A percentile compares a stretch with the other conserved stretches of the same genome.
Conservation (phyloP, 345 rosid species). For the Raphanus sativus region DNA sequence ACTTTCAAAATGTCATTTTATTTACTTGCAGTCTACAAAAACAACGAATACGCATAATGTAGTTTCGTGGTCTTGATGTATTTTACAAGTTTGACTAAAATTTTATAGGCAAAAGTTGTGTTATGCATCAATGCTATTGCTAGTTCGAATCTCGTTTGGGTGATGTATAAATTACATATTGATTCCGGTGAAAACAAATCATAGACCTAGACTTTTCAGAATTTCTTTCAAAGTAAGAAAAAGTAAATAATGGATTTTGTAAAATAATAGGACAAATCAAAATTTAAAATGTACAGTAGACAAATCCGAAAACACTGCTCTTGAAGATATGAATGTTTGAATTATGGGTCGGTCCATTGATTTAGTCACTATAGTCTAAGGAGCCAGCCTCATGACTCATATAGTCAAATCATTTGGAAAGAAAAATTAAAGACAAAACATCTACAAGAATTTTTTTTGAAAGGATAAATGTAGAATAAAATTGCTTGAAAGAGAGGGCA, state of each 20-base stretch:
- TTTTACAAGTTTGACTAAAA: background rate
- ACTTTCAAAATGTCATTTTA: background rate
- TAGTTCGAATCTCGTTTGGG: background rate
- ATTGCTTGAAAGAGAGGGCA: constrained; percentile 41
- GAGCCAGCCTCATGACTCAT: constrained; percentile 22
- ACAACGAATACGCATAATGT: background rate
- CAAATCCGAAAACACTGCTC: constrained; percentile 34
- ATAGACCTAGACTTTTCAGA: background rate
- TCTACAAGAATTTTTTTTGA: background rate
- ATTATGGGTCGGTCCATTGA: constrained; percentile 32
- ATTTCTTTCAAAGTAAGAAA: background rate
- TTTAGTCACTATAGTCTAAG: constrained; percentile 28
- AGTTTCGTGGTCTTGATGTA: background rate
- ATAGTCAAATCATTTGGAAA: constrained; percentile 10
- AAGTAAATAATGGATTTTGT: background rate
- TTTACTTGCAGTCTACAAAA: background rate
- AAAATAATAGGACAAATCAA: constrained; percentile 11
- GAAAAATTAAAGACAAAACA: background rate
- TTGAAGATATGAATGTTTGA: constrained; percentile 38
- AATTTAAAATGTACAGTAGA: constrained; percentile 9
- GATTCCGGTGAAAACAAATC: background rate
- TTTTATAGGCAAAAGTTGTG: background rate
- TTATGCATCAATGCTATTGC: background rate
- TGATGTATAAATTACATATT: background rate
- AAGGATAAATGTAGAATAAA: constrained; percentile 29